Base-by-base conservation (phyloP, 2,329 filamentous ascomycete genomes). In the Epichloe gansuensis region DNA sequence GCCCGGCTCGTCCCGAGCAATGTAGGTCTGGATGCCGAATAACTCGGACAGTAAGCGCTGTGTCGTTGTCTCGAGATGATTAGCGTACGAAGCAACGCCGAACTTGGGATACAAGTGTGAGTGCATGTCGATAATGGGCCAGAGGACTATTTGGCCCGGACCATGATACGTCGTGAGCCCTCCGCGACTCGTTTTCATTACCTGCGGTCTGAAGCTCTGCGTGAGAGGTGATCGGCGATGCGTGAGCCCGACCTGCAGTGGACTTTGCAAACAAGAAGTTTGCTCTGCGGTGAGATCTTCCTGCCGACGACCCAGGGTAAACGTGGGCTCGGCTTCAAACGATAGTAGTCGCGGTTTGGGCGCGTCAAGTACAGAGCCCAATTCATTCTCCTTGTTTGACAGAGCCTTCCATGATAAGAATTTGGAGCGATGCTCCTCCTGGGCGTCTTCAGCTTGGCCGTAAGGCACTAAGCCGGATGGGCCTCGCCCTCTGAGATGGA, bases 151-250 rank as follows among this genome's bases (percentile, higher is more conserved):
- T 67, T 98, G 93, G 0, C 91, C 91, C 0, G 91, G 93, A 0
- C 91, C 93, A 66, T 98, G 93, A 72, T 95, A 97, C 3, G 93
- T 97, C 0, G 88, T 91, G 58, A 95, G 82, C 0, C 93, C 93
- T 56, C 93, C 93, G 52, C 93, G 83, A n/a, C 82, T 78, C 13
- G 88, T 85, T 61, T 83, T 76, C 44, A 80, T 69, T 60, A 93
- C 81, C n/a, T 78, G 72, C 3, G 85, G 86, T 28, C 65, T 57
- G 59, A 69, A 72, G 48, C 35, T 65, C 54, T 41, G 51, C 35
- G 63, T 57, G 46, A 69, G 61, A 37, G 75, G 60, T 6, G 55
- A 46, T 25, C 47, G 48, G 43, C 57, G 59, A 57, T 52, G 52
- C 13, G 56, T 38, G 25, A 55, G 55, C 47, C 55, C 17, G 42